Evolutionary conservation across 2,329 filamentous ascomycete genomes (phyloP).

Genomic region (Microdochium nivale): DNA sequence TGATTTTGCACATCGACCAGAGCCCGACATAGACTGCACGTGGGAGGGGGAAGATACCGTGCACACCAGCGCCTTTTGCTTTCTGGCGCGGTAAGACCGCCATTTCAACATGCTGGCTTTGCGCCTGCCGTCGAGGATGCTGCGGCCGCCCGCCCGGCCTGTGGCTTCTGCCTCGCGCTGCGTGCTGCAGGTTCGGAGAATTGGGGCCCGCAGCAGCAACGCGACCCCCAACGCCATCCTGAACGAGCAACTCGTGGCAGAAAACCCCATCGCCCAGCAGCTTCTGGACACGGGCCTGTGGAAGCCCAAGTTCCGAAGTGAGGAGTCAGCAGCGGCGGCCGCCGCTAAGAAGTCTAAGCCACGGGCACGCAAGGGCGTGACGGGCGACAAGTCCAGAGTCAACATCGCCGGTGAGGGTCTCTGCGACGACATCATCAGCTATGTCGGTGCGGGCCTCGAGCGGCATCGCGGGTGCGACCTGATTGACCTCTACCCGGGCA

Average conservation of each 20-base stretch:
- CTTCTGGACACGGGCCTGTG: neutral
- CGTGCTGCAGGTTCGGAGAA: too few species aligned
- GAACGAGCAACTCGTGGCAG: neutral
- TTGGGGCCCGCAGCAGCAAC: too few species aligned
- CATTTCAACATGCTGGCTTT: too few species aligned
- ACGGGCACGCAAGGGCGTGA: neutral
- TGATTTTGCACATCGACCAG: too few species aligned
- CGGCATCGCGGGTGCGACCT: constrained; percentile 73
- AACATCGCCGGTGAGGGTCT: constrained; percentile 44
- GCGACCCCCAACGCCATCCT: too few species aligned
- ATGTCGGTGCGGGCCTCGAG: constrained; percentile 59
- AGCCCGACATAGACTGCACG: too few species aligned
- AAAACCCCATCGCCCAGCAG: neutral
- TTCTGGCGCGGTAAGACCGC: too few species aligned
- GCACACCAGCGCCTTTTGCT: too few species aligned
- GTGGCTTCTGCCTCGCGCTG: too few species aligned
- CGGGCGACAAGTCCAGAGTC: constrained; percentile 31
- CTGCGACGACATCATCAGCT: constrained; percentile 61
- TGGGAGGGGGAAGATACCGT: too few species aligned
- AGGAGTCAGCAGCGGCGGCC: neutral
- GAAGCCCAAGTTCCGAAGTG: constrained; percentile 2
- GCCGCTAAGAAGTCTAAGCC: constrained; percentile 1
- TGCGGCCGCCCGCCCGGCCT: too few species aligned
- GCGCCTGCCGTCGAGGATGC: too few species aligned
- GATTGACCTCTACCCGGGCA: constrained; percentile 77